Evolutionary conservation across 768 basidiomycete species (phyloP), one percentile per base, ranked within the genome.

Genomic region (Psilocybe cubensis): DNA sequence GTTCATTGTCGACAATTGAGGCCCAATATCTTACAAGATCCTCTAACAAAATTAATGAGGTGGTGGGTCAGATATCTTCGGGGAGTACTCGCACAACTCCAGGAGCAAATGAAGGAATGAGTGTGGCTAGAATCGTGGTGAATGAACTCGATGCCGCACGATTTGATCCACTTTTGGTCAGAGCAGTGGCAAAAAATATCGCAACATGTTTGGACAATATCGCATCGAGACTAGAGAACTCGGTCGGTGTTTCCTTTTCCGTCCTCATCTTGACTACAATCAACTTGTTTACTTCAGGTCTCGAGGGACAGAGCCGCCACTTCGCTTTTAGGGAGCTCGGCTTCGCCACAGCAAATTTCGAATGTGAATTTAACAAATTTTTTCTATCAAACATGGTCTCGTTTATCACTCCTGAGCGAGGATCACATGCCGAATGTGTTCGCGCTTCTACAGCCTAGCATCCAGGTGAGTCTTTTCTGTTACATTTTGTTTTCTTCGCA

Each of bases 61-160:
- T 83, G 2, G 84, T 96, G 38, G 85, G 81, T 1, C 85, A 91
- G 52, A 88, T 92, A 0, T 88, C 96, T 65, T 80, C 88, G 0
- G 85, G 87, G 20, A 89, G 92, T 0, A 65, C 78, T 35, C 86
- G 89, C 21, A 72, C 80, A 6, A 89, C 88, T 9, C 94, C 93
- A 2, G 87, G 87, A 0, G 75, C 84, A 27, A 81, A 77, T 35
- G 95, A 98, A 53, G 97, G 92, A 11, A 73, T 86, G 2, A 86
- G 85, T 51, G 79, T 95, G 17, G 88, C 91, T 1, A 81, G 97
- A 9, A 80, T 83, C 1, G 79, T 96, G 20, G 84, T 86, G 24
- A 98, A 98, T 69, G 97, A 98, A 66, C 83, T 99, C 4, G 95
- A 98, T 70, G 86, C 93, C 2, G 94, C 94, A 12, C 82, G 88